Evolutionary conservation across 164 flowering plant genomes (phyloP).

Genomic region (Stephania cephalantha): DNA sequence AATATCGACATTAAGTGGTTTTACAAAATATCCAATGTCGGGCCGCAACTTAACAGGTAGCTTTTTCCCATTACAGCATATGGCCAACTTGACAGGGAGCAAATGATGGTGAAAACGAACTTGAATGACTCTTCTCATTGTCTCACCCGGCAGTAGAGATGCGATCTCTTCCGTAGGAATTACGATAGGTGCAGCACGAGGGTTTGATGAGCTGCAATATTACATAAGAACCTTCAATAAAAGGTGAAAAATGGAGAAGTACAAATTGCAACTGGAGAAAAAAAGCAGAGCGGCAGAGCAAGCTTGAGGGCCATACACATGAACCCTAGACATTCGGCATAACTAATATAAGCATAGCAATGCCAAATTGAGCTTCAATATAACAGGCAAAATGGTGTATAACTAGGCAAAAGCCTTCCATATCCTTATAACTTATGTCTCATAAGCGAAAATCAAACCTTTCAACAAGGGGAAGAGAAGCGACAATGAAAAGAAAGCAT

Average conservation of each 20-base stretch:
- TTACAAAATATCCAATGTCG: slow-evolving; percentile 86
- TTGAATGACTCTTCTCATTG: slow-evolving; percentile 39
- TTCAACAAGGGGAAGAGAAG: neutral
- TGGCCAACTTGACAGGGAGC: slow-evolving; percentile 67
- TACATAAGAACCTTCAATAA: neutral
- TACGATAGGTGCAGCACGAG: slow-evolving; percentile 42
- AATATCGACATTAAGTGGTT: slow-evolving; percentile 65
- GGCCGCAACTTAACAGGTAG: slow-evolving; percentile 78
- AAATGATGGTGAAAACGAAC: slow-evolving; percentile 85
- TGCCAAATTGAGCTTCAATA: neutral
- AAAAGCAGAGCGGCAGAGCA: neutral
- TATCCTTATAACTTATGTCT: neutral
- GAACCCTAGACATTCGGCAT: neutral
- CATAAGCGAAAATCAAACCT: neutral
- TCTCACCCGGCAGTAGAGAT: slow-evolving; percentile 61
- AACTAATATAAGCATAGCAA: neutral
- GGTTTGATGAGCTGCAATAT: slow-evolving; percentile 37
- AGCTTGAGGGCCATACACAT: neutral
- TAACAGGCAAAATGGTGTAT: too few relatives aligned
- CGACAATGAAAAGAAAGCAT: neutral
- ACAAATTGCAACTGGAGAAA: neutral
- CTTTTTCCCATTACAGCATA: slow-evolving; percentile 51
- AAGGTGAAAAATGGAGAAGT: neutral
- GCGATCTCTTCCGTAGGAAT: slow-evolving; percentile 67
- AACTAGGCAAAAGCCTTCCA: neutral